phyloP scores from a whole-genome alignment of 345 rosid species.

The Citrus maxima region DNA sequence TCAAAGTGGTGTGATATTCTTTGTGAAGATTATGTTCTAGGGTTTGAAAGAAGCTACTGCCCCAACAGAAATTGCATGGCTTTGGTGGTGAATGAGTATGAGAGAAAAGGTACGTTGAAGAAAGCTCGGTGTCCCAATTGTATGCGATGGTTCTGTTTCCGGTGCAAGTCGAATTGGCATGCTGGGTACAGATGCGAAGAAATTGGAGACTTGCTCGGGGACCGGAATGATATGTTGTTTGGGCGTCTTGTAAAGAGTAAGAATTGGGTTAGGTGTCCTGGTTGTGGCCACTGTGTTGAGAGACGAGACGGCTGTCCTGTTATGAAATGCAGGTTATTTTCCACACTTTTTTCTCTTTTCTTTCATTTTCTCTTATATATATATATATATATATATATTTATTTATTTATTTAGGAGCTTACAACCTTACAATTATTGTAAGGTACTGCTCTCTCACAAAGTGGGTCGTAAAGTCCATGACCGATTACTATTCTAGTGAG shows the following conservation, averaged over 20 bases:
- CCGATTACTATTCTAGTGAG: too few relatives aligned
- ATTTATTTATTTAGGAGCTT: too few relatives aligned
- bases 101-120: slow-evolving; percentile 7
- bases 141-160: slow-evolving; percentile 22
- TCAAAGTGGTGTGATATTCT: slow-evolving; percentile 28
- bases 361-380: too few relatives aligned
- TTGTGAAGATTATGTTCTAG: slow-evolving; percentile 9
- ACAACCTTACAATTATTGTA: too few relatives aligned
- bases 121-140: slow-evolving; percentile 26
- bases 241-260: too few relatives aligned
- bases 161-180: slow-evolving; percentile 30
- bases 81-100: slow-evolving; percentile 22
- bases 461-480: fast-evolving
- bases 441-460: too few relatives aligned
- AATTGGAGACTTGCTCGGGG: too few relatives aligned
- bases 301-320: slow-evolving; percentile 17
- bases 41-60: slow-evolving; percentile 24
- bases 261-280: slow-evolving; percentile 21
- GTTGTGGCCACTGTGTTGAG: slow-evolving; percentile 30
- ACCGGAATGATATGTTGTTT: too few relatives aligned
- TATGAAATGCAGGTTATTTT: too few relatives aligned
- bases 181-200: slow-evolving; percentile 23
- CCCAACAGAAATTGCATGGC: slow-evolving; percentile 26
- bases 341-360: too few relatives aligned
- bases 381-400: too few relatives aligned